Percentiles rank a stretch among this genome's conserved stretches.
Conservation (phyloP, 1,284 basidiomycete genomes). For the Thecaphora frezii region DNA sequence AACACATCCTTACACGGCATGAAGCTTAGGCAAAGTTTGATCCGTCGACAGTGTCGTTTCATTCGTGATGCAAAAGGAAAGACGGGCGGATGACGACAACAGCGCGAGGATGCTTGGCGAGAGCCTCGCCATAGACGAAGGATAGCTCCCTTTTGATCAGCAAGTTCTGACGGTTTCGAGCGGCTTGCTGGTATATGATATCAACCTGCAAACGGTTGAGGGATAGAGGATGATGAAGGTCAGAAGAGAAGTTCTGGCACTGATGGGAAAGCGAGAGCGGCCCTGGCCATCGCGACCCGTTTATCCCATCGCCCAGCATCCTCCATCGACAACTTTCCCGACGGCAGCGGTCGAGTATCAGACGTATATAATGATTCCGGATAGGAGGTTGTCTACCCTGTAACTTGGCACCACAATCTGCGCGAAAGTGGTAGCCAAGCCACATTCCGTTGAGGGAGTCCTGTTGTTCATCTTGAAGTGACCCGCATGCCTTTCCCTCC, state of each 20-base stretch:
- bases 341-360: slow-evolving; percentile 9
- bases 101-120: neutral
- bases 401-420: slow-evolving; percentile 8
- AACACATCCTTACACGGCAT: too few species aligned
- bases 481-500: neutral
- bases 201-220: too few species aligned
- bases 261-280: too few species aligned
- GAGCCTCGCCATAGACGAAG: too few species aligned
- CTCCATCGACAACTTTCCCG: too few species aligned
- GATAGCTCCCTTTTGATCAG: neutral
- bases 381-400: slow-evolving; percentile 44
- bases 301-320: too few species aligned
- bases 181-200: too few species aligned
- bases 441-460: slow-evolving; percentile 52
- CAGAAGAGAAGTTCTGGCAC: too few species aligned
- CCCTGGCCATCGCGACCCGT: too few species aligned
- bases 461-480: slow-evolving; percentile 42
- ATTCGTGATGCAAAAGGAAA: neutral
- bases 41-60: neutral
- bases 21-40: neutral
- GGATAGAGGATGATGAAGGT: too few species aligned
- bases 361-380: slow-evolving; percentile 50
- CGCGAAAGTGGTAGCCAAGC: slow-evolving; percentile 12
- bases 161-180: too few species aligned
- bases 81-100: neutral